phyloP scores from a whole-genome alignment of 306 rosid genomes.

The Quercus rubra region DNA sequence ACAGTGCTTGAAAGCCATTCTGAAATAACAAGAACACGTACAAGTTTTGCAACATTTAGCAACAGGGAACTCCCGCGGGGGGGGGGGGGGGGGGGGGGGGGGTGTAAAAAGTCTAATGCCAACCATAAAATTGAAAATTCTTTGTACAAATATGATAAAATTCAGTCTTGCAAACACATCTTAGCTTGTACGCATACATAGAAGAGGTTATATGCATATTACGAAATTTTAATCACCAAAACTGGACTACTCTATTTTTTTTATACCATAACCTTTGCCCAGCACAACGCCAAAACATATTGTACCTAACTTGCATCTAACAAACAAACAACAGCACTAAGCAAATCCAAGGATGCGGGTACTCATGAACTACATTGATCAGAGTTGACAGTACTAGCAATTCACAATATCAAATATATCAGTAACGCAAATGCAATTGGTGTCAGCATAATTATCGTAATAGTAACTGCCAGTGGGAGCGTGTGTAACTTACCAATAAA shows the following conservation, averaged over 20 bases:
- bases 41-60: slow-evolving; percentile 18
- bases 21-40: slow-evolving; percentile 43
- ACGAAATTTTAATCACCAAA: slow-evolving; percentile 9
- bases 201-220: slow-evolving; percentile 6
- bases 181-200: slow-evolving; percentile 4
- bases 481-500: too few relatives aligned
- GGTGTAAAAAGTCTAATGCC: neutral
- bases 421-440: neutral
- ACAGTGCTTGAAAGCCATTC: slow-evolving; percentile 74
- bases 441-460: neutral
- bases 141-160: neutral
- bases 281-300: slow-evolving; percentile 3
- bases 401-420: neutral
- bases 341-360: neutral
- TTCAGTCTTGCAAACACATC: slow-evolving; percentile 13
- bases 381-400: neutral
- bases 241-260: neutral
- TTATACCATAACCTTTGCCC: neutral
- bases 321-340: neutral
- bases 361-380: neutral
- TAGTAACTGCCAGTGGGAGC: neutral
- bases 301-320: slow-evolving; percentile 2
- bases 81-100: too few relatives aligned
- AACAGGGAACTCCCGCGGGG: neutral
- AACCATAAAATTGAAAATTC: neutral